A percentile compares a stretch with the other conserved stretches of the same genome.
Conservation (phyloP, 345 rosid species). For the Conringia planisiliqua region DNA sequence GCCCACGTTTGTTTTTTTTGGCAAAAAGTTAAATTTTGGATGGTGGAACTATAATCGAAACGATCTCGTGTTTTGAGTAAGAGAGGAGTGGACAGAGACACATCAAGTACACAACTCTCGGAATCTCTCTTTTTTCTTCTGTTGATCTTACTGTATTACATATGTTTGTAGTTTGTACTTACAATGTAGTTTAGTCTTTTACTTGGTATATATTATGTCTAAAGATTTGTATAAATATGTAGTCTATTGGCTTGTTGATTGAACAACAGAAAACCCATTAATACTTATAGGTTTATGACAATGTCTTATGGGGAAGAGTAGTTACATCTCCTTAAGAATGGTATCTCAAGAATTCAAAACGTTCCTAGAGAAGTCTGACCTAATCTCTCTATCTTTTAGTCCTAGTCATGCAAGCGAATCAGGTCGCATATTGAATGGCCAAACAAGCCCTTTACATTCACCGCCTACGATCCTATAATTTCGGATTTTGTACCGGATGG, state of each 20-base stretch:
- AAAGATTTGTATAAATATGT: not conserved
- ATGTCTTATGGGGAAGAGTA: not conserved
- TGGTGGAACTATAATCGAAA: not conserved
- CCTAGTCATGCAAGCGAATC: not conserved
- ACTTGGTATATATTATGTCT: not conserved
- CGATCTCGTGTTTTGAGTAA: not conserved
- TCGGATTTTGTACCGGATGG: too few relatives aligned
- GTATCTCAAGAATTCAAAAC: not conserved
- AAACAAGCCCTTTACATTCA: not conserved
- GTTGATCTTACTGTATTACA: not conserved
- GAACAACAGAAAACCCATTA: not conserved
- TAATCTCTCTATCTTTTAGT: not conserved
- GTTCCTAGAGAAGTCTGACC: not conserved
- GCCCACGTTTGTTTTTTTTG: slow-evolving; percentile 1
- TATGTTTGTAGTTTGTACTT: not conserved
- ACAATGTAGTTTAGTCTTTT: not conserved
- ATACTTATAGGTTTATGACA: not conserved
- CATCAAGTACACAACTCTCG: not conserved
- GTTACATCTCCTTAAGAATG: not conserved
- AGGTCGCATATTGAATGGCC: not conserved
- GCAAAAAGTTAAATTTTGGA: not conserved
- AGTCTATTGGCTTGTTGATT: not conserved
- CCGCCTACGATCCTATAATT: too few relatives aligned
- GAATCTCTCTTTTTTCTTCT: not conserved
- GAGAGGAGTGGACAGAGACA: not conserved